Evolutionary conservation across 768 basidiomycete species (phyloP).

Genomic region (Sporobolomyces pararoseus): DNA sequence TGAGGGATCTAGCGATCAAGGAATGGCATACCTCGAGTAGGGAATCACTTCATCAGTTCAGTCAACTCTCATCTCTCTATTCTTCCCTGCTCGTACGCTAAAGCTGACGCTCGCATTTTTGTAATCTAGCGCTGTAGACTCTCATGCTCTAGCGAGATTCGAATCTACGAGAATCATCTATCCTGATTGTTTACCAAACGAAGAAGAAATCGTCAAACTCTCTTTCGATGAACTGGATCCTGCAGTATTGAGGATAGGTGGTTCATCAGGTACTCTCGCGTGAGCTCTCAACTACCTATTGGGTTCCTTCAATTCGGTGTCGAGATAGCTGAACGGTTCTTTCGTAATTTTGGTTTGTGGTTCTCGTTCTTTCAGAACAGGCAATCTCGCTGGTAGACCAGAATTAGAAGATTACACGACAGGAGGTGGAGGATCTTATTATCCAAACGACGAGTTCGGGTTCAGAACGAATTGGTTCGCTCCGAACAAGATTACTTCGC

Average conservation of each 20-base stretch:
- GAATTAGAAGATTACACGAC: conserved; percentile 10
- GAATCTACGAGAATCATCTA: background rate
- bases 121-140: background rate
- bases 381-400: too few relatives aligned
- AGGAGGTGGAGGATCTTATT: background rate
- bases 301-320: background rate
- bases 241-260: conserved; percentile 13
- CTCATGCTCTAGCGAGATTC: background rate
- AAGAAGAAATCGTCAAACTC: conserved; percentile 30
- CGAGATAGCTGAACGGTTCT: too few relatives aligned
- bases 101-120: too few relatives aligned
- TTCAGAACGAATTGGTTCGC: conserved; percentile 32
- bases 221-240: conserved; percentile 24
- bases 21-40: background rate
- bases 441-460: conserved; percentile 38
- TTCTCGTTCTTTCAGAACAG: too few relatives aligned
- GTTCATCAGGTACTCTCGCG: conserved; percentile 26
- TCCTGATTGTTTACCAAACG: conserved; percentile 33
- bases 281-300: conserved; percentile 2
- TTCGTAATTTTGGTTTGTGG: too few relatives aligned
- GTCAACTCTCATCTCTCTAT: background rate
- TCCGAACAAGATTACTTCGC: conserved; percentile 21
- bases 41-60: background rate
- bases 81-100: too few relatives aligned
- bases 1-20: background rate